Conservation (phyloP, 2,329 filamentous ascomycete species). For the Penicillium janthinellum region DNA sequence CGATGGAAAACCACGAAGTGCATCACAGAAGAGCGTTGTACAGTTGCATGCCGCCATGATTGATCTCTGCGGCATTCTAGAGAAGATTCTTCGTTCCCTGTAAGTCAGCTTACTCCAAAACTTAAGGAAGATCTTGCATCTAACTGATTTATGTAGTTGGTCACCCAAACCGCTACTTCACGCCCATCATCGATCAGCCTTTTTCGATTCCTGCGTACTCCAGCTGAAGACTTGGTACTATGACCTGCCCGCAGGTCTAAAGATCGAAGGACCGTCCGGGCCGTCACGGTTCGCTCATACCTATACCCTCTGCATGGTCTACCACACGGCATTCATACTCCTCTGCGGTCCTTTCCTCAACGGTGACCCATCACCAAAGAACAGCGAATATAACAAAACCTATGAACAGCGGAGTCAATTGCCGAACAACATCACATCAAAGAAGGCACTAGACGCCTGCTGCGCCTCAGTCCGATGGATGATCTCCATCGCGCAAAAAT, state of each 20-base stretch:
- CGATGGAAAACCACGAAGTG: slow-evolving; percentile 19
- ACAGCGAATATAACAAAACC: background rate
- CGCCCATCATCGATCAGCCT: slow-evolving; percentile 24
- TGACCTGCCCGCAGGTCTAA: slow-evolving; percentile 34
- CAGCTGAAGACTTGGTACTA: slow-evolving; percentile 41
- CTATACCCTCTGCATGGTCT: slow-evolving; percentile 40
- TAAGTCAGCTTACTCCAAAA: slow-evolving; percentile 12
- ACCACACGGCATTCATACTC: slow-evolving; percentile 38
- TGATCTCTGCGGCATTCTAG: slow-evolving; percentile 32
- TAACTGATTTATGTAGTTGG: slow-evolving; percentile 24
- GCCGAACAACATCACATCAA: background rate
- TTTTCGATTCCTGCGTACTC: slow-evolving; percentile 35
- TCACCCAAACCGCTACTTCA: slow-evolving; percentile 32
- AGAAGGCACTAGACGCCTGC: slow-evolving; percentile 22
- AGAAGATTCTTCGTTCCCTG: slow-evolving; percentile 36
- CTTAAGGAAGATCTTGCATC: background rate
- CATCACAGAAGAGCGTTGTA: slow-evolving; percentile 20
- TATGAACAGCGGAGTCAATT: background rate
- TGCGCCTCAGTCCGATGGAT: slow-evolving; percentile 28
- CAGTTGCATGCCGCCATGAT: slow-evolving; percentile 32
- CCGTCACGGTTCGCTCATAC: slow-evolving; percentile 30
- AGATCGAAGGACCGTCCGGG: slow-evolving; percentile 28
- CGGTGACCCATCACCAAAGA: background rate
- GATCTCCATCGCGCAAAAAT: slow-evolving; percentile 33
- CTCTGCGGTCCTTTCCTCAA: slow-evolving; percentile 35